Conservation (phyloP, 2,329 filamentous ascomycete genomes). For the Fusarium irregulare region DNA sequence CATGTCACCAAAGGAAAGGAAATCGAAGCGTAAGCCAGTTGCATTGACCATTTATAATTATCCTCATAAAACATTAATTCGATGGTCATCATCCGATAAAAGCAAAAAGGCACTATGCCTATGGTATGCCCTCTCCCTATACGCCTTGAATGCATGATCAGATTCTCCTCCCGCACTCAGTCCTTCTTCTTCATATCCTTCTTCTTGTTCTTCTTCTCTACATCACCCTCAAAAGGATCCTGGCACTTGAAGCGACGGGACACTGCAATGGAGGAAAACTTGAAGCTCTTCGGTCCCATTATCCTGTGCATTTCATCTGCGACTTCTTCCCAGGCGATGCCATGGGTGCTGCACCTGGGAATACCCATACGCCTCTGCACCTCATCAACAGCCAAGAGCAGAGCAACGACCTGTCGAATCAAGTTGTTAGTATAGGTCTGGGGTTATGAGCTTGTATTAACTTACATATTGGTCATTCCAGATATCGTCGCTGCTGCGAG, state of each 20-base stretch:
- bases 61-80: neutral
- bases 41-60: neutral
- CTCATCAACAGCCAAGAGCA: neutral
- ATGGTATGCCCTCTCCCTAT: neutral
- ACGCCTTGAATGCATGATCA: neutral
- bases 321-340: neutral
- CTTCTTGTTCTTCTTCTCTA: neutral
- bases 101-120: neutral
- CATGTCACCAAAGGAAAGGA: neutral
- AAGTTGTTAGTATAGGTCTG: neutral
- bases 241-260: neutral
- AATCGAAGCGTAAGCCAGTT: neutral
- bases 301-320: neutral
- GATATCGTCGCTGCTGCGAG: neutral
- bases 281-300: neutral
- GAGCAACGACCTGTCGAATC: neutral
- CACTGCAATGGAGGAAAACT: neutral
- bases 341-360: neutral
- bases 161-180: neutral
- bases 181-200: neutral
- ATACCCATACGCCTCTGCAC: neutral
- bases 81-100: neutral
- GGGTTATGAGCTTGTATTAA: neutral
- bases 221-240: neutral
- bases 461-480: neutral